Conservation (phyloP, 306 rosid species). For the Inga laurina region DNA sequence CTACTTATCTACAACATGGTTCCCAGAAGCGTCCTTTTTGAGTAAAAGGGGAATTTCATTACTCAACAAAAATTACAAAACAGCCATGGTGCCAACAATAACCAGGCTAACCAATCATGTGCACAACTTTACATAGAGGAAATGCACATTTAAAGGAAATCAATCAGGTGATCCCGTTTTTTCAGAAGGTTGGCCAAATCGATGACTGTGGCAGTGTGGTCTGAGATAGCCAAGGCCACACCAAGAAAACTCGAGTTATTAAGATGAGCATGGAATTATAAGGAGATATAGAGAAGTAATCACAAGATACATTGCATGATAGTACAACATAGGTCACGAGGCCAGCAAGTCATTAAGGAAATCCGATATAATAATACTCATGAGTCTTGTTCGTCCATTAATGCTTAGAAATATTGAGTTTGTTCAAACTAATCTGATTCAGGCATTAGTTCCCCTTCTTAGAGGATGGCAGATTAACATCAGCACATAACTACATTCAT, state of each 20-base stretch:
- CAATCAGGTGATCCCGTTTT: background rate
- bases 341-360: background rate
- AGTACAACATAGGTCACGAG: background rate
- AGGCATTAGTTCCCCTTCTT: background rate
- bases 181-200: background rate
- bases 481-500: background rate
- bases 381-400: background rate
- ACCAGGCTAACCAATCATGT: background rate
- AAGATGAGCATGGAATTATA: background rate
- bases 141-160: background rate
- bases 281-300: background rate
- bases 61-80: background rate
- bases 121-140: background rate
- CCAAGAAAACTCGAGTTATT: background rate
- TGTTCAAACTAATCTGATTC: conserved; percentile 10
- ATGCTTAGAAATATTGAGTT: background rate
- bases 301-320: background rate
- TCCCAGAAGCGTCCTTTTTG: background rate
- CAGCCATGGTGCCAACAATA: background rate
- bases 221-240: background rate
- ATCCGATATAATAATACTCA: background rate
- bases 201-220: background rate
- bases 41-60: conserved; percentile 3
- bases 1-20: background rate
- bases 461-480: background rate